Base-by-base conservation (phyloP, 805 yeast genomes). In the Metschnikowia gelsemii region DNA sequence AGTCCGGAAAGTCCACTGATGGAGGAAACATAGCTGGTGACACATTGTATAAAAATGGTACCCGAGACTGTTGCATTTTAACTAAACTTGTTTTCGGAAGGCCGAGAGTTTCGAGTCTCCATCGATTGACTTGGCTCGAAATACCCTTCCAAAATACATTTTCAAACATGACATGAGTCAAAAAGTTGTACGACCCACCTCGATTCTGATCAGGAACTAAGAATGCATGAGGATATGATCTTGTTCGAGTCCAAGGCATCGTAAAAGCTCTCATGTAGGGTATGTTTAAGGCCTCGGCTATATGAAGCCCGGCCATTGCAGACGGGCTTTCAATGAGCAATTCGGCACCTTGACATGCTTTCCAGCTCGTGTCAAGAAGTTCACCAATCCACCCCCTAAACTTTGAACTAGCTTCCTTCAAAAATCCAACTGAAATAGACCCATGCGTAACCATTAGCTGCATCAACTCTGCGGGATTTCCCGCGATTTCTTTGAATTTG, bases 161-260 rank as follows among this genome's bases (percentile, higher is more conserved):
- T 55, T 91, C 98, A 66, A 90, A 91, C 66, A 91, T 78, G 6
- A 89, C 91, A 64, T 91, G 96, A 0, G 97, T 89, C 66, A 91
- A 70, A 57, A 87, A 87, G 58, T 91, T 91, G 64, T 91, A 91
- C 8, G 90, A 84, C 2, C 97, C 96, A 8, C 96, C 96, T 59
- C 84, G 76, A 57, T 84, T 87, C 62, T 87, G 95, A 46, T 89
- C 96, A 0, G 98, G 96, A 6, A 87, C 96, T 58, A 90, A 80
- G 50, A 91, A 89, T 0, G 98, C 97, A 69, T 91, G 97, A 1
- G 97, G 97, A 58, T 91, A 91, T 0, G 96, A 95, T 51, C 95
- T 73, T 0, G 98, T 90, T 46, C 96, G 68, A 0, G 97, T 87
- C 98, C 98, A 91, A 0, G 98, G 98, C 98, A 91, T 91, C 0